These are phyloP conservation scores for Candida nonsorbophila DNA, from an alignment of 805 yeast species.

Conservation along the genomic window DNA sequence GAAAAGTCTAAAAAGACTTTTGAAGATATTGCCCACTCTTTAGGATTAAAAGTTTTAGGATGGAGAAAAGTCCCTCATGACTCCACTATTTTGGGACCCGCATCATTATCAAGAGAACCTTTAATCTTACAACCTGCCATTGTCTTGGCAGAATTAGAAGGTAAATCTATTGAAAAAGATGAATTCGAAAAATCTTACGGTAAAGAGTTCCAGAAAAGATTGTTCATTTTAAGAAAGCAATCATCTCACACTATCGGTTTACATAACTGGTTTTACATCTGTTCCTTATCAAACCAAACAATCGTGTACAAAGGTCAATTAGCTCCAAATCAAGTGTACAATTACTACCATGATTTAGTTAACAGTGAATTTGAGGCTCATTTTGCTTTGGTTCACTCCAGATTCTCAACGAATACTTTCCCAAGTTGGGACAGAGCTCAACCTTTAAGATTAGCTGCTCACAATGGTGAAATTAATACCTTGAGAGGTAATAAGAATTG, in stretches of 20 bases:
- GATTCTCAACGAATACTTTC: conserved; percentile 96
- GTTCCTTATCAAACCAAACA: conserved; percentile 82
- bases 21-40: conserved; percentile 69
- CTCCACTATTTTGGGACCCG: conserved; percentile 91
- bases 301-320: conserved; percentile 97
- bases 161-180: conserved; percentile 30
- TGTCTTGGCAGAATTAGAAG: conserved; percentile 44
- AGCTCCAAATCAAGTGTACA: conserved; percentile 93
- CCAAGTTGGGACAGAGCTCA: conserved; percentile 99
- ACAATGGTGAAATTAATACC: conserved; percentile 97
- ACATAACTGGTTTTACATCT: conserved; percentile 96
- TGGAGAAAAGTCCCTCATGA: conserved; percentile 97
- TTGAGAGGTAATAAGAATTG: conserved; percentile 96
- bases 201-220: conserved; percentile 71
- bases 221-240: conserved; percentile 84
- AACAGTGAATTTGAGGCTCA: conserved; percentile 92
- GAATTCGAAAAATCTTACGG: conserved; percentile 55
- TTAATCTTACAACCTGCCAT: conserved; percentile 89
- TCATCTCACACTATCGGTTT: conserved; percentile 87
- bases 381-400: conserved; percentile 92
- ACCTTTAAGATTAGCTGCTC: conserved; percentile 96
- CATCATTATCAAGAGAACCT: conserved; percentile 91
- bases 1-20: conserved; percentile 70
- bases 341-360: conserved; percentile 87
- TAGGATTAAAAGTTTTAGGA: conserved; percentile 80